Conservation (phyloP, 176 grass and related monocot genomes). For the Carex pumila region DNA sequence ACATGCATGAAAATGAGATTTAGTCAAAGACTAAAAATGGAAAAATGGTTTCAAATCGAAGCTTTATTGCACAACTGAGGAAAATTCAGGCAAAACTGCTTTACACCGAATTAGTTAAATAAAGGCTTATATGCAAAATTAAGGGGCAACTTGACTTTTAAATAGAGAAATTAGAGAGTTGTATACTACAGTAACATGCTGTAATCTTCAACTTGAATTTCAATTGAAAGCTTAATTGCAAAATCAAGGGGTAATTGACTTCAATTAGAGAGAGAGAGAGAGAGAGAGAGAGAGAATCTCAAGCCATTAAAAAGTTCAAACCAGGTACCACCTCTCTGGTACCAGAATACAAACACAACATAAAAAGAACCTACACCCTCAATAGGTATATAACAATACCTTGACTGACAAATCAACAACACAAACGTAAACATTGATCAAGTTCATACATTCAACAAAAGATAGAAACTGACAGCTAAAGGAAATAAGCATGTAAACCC, state of each 20-base stretch:
- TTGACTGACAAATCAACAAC: too few species aligned
- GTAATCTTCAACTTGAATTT: slow-evolving; percentile 65
- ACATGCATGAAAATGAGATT: not conserved
- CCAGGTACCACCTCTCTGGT: too few species aligned
- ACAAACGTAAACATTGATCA: too few species aligned
- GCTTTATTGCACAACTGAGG: not conserved
- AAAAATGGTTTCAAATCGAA: not conserved
- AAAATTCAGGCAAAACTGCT: not conserved
- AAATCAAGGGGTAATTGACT: not conserved
- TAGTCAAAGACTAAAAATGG: not conserved
- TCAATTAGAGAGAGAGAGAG: not conserved
- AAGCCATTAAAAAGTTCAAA: too few species aligned
- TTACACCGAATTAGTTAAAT: not conserved
- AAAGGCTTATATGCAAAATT: not conserved
- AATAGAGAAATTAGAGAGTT: not conserved
- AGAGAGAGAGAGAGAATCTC: not conserved
- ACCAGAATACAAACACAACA: too few species aligned
- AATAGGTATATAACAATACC: too few species aligned
- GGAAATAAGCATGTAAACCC: too few species aligned
- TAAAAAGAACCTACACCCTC: too few species aligned
- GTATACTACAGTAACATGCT: slow-evolving; percentile 69
- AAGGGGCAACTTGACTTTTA: not conserved
- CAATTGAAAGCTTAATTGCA: not conserved
- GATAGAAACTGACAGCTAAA: too few species aligned
- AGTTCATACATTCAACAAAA: too few species aligned